Percentiles rank a stretch among this genome's conserved stretches.
These are phyloP conservation scores for Haplographium delicatum DNA, from an alignment of 495 filamentous ascomycete genomes.

Conservation along the genomic window DNA sequence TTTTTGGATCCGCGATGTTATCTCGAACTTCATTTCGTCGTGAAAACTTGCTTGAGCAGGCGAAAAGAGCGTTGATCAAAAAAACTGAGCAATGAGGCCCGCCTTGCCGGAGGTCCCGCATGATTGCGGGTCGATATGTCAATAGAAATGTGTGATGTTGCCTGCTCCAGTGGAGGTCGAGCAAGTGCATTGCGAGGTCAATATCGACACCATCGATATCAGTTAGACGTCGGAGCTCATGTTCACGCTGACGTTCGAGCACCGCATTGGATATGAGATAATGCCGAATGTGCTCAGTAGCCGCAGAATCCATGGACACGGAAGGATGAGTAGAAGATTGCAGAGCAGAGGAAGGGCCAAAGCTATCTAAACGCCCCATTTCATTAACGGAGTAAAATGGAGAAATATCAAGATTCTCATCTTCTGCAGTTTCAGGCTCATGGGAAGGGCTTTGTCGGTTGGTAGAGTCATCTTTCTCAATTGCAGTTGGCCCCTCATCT, in stretches of 20 bases:
- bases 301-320: neutral
- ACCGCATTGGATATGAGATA: neutral
- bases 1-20: slow-evolving; percentile 29
- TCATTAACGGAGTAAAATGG: neutral
- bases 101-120: slow-evolving; percentile 30
- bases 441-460: no score
- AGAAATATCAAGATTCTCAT: neutral
- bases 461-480: neutral
- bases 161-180: slow-evolving; percentile 37
- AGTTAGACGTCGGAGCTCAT: neutral
- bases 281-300: neutral
- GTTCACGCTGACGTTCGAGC: neutral
- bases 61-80: slow-evolving; percentile 43
- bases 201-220: slow-evolving; percentile 41
- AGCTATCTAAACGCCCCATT: neutral
- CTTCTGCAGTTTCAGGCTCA: neutral
- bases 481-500: neutral
- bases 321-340: neutral
- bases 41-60: slow-evolving; percentile 34
- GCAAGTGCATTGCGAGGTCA: slow-evolving; percentile 36
- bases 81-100: slow-evolving; percentile 42
- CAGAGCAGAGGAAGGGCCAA: neutral
- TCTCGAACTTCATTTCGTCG: slow-evolving; percentile 28
- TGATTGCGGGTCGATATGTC: slow-evolving; percentile 36
- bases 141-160: slow-evolving; percentile 29